Percentiles rank a stretch among this genome's conserved stretches.
Conservation (phyloP, 352 stramenopile species). For the Globisporangium barbulae region DNA sequence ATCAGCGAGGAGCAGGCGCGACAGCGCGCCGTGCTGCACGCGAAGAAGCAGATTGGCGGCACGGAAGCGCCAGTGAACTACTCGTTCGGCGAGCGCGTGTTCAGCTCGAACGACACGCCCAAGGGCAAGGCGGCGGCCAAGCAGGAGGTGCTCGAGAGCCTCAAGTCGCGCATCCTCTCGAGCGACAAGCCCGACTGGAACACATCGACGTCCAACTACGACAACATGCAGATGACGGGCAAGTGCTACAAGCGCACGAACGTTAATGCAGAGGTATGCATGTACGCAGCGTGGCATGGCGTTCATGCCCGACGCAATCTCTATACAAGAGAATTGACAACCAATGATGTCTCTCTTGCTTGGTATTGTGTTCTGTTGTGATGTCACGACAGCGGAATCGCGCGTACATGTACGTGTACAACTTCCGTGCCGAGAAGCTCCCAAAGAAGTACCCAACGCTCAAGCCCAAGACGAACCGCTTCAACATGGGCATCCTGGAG, state of each 20-base stretch:
- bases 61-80: constrained; percentile 64
- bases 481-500: constrained; percentile 77
- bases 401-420: constrained; percentile 82
- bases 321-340: background rate
- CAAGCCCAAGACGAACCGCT: constrained; percentile 70
- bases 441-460: constrained; percentile 73
- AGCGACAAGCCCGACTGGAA: constrained; percentile 58
- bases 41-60: constrained; percentile 67
- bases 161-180: constrained; percentile 60
- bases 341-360: background rate
- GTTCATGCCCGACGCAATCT: background rate
- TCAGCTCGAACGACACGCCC: constrained; percentile 57
- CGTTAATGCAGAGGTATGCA: constrained; percentile 65
- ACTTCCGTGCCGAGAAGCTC: constrained; percentile 81
- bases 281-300: background rate
- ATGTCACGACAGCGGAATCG: constrained; percentile 47
- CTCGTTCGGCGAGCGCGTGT: constrained; percentile 68
- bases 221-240: constrained; percentile 67
- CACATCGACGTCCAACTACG: constrained; percentile 61
- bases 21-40: constrained; percentile 22
- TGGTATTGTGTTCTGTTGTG: background rate
- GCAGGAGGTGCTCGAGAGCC: constrained; percentile 50
- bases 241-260: constrained; percentile 80
- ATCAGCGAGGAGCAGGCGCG: constrained; percentile 16
- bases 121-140: constrained; percentile 54